Evolutionary conservation across 2,329 filamentous ascomycete species (phyloP), one percentile per base, ranked within the genome.

Genomic region (Cladobotryum protrusum): DNA sequence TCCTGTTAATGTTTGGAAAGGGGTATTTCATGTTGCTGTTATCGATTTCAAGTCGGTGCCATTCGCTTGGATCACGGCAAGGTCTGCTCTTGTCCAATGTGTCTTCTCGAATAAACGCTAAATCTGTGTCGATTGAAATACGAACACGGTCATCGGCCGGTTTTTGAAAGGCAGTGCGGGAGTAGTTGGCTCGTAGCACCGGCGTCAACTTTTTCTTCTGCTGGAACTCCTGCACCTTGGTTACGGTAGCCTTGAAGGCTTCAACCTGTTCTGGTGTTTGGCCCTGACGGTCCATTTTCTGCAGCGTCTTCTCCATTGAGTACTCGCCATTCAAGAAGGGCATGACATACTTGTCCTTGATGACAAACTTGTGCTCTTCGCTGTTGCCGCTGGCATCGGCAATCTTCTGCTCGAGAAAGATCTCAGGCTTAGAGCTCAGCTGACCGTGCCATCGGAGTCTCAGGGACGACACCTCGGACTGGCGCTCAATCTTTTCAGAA

Each of bases 311-410:
- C 67, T 96, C 92, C 82, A 96, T 87, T 61, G 87, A 83, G 69
- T 96, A 96, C 56, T 93, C 81, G 44, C 87, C 89, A 46, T 87
- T 82, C 47, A 99, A 80, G 70, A 96, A 96, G 1, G 84, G 76
- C 66, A 91, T 85, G 54, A 97, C 78, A 64, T 96, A 96, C 67
- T 97, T 97, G 63, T 91, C 87, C 72, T 99, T 99, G 70, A 96
- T 87, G 18, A 81, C 75, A 60, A 97, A 87, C 58, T 84, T 83
- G 59, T 83, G 80, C 66, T 96, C 90, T 57, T 86, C 82, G 66
- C 87, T 93, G 48, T 76, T 80, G 55, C 89, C 85, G 58, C 86
- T 85, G 45, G 86, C 82, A 50, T 85, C 81, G 49, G 95, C 82
- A 11, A 82, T 85, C 75, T 97, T 99, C 69, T 95, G 89, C 72